Base-by-base conservation (phyloP, 108 stramenopile species). In the Cyclotella sp. region DNA sequence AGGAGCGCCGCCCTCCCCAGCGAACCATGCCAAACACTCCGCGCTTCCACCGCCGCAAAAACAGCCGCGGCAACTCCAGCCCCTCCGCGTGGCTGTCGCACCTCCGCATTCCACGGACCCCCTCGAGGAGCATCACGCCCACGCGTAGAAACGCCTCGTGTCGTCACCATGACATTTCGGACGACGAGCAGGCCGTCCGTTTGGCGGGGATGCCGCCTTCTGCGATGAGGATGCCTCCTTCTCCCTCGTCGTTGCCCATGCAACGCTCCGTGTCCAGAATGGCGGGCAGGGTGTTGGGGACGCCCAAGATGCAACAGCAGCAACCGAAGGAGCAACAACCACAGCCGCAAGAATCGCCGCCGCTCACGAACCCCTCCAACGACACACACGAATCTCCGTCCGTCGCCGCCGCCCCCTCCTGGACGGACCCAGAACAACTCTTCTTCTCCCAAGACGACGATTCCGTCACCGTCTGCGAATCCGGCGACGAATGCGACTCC, bases 371-470 rank as follows among this genome's bases (percentile, higher is more conserved):
- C 30, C 34, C 19, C 61, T 18, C 30, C 61, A 11, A 11, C n/a
- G n/a, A n/a, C n/a, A n/a, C n/a, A n/a, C n/a, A n/a, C n/a, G n/a
- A n/a, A n/a, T n/a, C n/a, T n/a, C n/a, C n/a, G n/a, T n/a, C n/a
- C n/a, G 39, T 41, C 61, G 22, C 0, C 40, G 2, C 19, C 30
- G 24, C 40, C 61, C 0, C 55, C 55, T 41, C 61, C 30, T 62
- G 61, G 61, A 62, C 61, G 29, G 30, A 41, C 24, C 59, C 73
- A n/a, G 73, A 74, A 41, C 51, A 52, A 53, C 53, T 74, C 15
- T 74, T 74, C 52, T 64, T 24, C 22, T 74, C 73, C 19, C 52
- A 44, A 44, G 73, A 74, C 54, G 73, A 62, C 34, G 39, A 40
- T 15, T 39, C 30, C 30, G 19, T 62, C 61, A 51, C 49, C 49